Evolutionary conservation across 371 early-diverging fungal genomes (phyloP).

Genomic region (Mucor irregularis): DNA sequence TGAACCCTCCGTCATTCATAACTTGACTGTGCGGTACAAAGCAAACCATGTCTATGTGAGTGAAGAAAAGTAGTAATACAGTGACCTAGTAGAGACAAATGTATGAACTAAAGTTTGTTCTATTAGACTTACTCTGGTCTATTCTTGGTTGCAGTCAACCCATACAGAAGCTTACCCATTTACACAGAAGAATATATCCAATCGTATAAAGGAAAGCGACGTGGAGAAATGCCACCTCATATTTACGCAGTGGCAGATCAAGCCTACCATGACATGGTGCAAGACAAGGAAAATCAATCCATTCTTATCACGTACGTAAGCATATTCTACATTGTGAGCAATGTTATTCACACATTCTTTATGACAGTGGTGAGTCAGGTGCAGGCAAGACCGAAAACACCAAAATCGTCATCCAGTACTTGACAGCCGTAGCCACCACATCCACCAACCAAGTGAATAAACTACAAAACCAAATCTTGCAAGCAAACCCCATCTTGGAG

Average conservation of each 20-base stretch:
- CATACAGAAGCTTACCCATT: constrained; percentile 93
- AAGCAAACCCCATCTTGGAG: constrained; percentile 98
- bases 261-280: constrained; percentile 96
- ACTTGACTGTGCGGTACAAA: constrained; percentile 89
- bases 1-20: constrained; percentile 98
- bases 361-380: constrained; percentile 95
- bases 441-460: constrained; percentile 29
- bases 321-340: neutral
- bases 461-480: constrained; percentile 94
- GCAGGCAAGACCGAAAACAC: constrained; percentile 99
- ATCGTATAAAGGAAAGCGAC: constrained; percentile 84
- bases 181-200: constrained; percentile 87
- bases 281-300: constrained; percentile 96
- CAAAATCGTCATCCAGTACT: constrained; percentile 99
- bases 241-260: constrained; percentile 96
- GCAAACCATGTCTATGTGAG: constrained; percentile 92
- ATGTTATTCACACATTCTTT: neutral
- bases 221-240: constrained; percentile 94
- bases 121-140: constrained; percentile 98
- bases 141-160: constrained; percentile 99
- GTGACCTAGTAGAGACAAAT: too few relatives aligned
- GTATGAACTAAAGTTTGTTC: neutral
- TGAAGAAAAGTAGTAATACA: neutral
- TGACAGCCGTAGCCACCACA: constrained; percentile 83
- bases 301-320: constrained; percentile 97